Evolutionary conservation across 352 stramenopile genomes (phyloP).

Genomic region (Vaucheria bursata): DNA sequence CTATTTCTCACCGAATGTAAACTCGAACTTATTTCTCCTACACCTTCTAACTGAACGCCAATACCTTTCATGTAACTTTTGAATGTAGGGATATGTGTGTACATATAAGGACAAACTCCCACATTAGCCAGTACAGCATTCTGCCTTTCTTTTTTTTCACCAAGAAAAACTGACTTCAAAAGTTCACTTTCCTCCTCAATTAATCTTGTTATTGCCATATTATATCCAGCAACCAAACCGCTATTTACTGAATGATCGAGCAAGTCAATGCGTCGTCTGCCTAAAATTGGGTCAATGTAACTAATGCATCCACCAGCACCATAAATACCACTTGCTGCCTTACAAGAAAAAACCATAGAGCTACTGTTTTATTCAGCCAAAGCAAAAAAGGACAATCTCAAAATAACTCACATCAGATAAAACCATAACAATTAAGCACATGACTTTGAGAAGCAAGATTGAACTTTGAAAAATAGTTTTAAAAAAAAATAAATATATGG

Average conservation of each 20-base stretch:
- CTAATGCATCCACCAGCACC: constrained; percentile 71
- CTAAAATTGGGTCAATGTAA: constrained; percentile 73
- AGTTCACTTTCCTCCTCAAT: neutral
- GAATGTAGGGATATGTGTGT: constrained; percentile 76
- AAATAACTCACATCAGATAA: too few species aligned
- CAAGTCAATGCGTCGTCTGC: constrained; percentile 65
- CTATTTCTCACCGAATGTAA: constrained; percentile 37
- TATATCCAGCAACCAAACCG: constrained; percentile 66
- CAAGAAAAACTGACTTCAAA: too few species aligned
- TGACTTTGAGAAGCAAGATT: too few species aligned
- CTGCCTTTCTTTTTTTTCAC: too few species aligned
- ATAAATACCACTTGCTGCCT: constrained; percentile 68
- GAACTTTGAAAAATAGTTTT: too few species aligned
- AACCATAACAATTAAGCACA: too few species aligned
- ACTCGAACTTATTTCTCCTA: constrained; percentile 70
- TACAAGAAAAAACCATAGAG: too few species aligned
- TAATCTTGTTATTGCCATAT: constrained; percentile 59
- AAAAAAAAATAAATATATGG: too few species aligned
- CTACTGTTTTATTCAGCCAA: too few species aligned
- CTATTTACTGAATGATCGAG: constrained; percentile 77
- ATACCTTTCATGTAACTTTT: constrained; percentile 63
- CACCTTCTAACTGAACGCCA: constrained; percentile 65
- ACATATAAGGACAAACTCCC: constrained; percentile 45
- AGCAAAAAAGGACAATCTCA: too few species aligned
- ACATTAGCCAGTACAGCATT: neutral